Evolutionary conservation across 2,329 filamentous ascomycete species (phyloP), one percentile per base, ranked within the genome.

Genomic region (Aaosphaeria arxii): DNA sequence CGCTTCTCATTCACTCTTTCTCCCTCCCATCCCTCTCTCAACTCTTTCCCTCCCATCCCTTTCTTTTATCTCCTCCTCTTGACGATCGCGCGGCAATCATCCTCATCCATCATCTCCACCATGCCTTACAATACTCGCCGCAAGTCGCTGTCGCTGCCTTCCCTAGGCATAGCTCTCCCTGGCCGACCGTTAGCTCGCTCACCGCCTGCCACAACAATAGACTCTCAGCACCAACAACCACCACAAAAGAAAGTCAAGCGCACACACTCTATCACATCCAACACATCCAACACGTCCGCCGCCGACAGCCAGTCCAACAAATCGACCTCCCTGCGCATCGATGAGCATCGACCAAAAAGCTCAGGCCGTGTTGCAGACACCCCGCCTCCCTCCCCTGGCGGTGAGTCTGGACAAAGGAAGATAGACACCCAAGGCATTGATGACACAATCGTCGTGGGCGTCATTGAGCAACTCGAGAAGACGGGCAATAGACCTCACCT

Each of bases 91-190:
- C 39, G 39, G 7, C 39, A 7, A 9, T 24, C 17, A 17, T 5
- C 30, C 32, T 36, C 43, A 40, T 13, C 36, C 32, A 6, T 24
- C 30, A 13, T 11, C 46, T 40, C 55, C 62, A 75, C 61, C 64
- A 96, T 96, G 90, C 88, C 87, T 67, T 96, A 96, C 80, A 96
- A 96, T 74, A 97, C 92, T 59, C 88, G 92, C 74, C 87, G 91
- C 73, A 97, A 97, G 79, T 96, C 91, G 67, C 78, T 99, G 58
- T 96, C 91, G 54, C 79, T 97, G 66, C 88, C 90, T 51, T 95
- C 91, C 58, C 82, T 97, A 63, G 94, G 94, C 70, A 96, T 97
- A 62, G 89, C 94, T 64, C 79, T 96, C 46, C 84, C 84, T 47
- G 64, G 64, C 50, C 7, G 33, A 9, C 63, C 46, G 40, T 68